These are phyloP conservation scores for Solanum pimpinellifolium DNA, from an alignment of 257 asterid species.

Conservation along the genomic window DNA sequence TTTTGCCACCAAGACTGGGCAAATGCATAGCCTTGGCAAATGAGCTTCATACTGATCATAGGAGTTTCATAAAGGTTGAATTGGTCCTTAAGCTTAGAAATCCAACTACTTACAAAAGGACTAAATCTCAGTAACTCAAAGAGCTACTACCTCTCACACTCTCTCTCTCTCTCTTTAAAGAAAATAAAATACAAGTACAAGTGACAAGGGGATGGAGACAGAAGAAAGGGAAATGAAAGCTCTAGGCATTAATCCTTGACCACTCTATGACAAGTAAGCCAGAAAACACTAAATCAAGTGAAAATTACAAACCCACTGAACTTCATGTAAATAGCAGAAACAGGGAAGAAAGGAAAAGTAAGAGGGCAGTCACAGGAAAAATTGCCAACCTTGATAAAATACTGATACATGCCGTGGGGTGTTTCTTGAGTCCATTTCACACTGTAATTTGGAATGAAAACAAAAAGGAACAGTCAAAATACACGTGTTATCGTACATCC, in stretches of 20 bases:
- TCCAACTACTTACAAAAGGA: not conserved
- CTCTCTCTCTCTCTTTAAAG: not conserved
- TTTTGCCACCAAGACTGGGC: not conserved
- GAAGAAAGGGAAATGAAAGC: not conserved
- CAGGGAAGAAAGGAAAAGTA: not conserved
- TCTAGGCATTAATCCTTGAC: not conserved
- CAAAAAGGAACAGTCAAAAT: not conserved
- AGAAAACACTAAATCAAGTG: not conserved
- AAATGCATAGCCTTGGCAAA: not conserved
- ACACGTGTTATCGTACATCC: not conserved
- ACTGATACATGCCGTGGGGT: slow-evolving; percentile 85
- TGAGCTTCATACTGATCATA: not conserved
- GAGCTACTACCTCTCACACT: not conserved
- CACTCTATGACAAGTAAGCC: not conserved
- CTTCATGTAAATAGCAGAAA: not conserved
- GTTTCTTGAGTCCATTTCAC: slow-evolving; percentile 73
- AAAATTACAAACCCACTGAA: not conserved
- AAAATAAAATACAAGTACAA: not conserved
- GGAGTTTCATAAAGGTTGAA: not conserved
- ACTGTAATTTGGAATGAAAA: slow-evolving; percentile 30
- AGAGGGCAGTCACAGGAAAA: not conserved
- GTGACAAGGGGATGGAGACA: not conserved
- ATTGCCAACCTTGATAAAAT: slow-evolving; percentile 76
- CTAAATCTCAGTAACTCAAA: not conserved
- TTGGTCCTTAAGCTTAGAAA: not conserved